A percentile compares a stretch with the other conserved stretches of the same genome.
phyloP scores from a whole-genome alignment of 2,329 filamentous ascomycete genomes.

The Pseudogymnoascus sp. region DNA sequence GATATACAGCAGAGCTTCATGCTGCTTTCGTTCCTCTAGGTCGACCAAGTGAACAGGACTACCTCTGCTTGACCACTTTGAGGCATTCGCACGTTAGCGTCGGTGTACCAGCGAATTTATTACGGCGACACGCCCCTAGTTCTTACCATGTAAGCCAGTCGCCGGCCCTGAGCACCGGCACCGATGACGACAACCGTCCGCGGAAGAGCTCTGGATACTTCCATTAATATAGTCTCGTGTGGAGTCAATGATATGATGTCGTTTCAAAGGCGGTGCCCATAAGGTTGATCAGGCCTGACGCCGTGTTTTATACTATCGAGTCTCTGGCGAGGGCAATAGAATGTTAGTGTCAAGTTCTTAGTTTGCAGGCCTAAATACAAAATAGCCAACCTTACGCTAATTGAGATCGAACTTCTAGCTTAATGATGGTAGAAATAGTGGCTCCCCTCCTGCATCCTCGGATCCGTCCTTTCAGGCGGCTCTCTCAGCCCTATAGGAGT shows the following conservation, averaged over 20 bases:
- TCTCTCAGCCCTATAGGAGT: neutral
- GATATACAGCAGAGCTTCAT: conserved; percentile 24
- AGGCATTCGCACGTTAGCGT: neutral
- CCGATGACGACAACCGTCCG: conserved; percentile 23
- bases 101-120: neutral
- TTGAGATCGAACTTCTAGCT: neutral
- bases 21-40: conserved; percentile 23
- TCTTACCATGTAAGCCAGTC: conserved; percentile 31
- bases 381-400: neutral
- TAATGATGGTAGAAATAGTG: neutral
- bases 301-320: neutral
- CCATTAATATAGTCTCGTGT: neutral
- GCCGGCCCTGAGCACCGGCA: conserved; percentile 29
- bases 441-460: neutral
- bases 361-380: neutral
- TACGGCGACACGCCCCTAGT: neutral
- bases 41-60: conserved; percentile 28
- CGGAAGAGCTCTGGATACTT: neutral
- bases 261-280: neutral
- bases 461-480: neutral
- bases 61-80: conserved; percentile 29
- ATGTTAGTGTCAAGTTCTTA: neutral
- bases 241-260: neutral
- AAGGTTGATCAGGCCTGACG: neutral
- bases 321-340: neutral